Evolutionary conservation across 768 basidiomycete genomes (phyloP).

Genomic region (Tulasnella sp.): DNA sequence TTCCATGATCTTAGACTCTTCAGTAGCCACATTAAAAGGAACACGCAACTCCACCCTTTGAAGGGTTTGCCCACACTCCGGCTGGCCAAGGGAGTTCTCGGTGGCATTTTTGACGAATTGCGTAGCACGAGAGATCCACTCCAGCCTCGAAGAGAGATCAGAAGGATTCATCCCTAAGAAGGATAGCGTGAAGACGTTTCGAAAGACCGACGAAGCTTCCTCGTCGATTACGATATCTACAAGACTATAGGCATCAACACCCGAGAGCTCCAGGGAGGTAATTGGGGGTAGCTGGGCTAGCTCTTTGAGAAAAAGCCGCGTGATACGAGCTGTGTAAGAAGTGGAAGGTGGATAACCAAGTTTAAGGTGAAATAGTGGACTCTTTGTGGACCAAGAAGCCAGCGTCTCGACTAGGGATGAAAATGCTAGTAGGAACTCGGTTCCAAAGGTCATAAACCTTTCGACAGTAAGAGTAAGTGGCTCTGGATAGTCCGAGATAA

Average conservation of each 20-base stretch:
- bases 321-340: background rate
- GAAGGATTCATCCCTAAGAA: background rate
- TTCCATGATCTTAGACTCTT: background rate
- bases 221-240: background rate
- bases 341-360: background rate
- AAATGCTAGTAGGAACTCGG: background rate
- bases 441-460: background rate
- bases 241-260: background rate
- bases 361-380: background rate
- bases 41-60: background rate
- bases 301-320: background rate
- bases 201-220: background rate
- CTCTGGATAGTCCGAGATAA: too few species aligned
- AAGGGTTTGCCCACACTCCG: background rate
- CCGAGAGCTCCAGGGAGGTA: background rate
- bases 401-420: background rate
- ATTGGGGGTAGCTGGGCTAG: background rate
- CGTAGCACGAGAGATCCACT: background rate
- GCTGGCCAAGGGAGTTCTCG: background rate
- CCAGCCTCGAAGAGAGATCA: background rate
- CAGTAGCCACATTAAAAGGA: background rate
- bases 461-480: background rate
- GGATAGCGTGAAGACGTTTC: background rate
- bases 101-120: background rate
- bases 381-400: background rate